These are phyloP conservation scores for Ruellia speciosa DNA, from an alignment of 305 asterid species.

Conservation along the genomic window DNA sequence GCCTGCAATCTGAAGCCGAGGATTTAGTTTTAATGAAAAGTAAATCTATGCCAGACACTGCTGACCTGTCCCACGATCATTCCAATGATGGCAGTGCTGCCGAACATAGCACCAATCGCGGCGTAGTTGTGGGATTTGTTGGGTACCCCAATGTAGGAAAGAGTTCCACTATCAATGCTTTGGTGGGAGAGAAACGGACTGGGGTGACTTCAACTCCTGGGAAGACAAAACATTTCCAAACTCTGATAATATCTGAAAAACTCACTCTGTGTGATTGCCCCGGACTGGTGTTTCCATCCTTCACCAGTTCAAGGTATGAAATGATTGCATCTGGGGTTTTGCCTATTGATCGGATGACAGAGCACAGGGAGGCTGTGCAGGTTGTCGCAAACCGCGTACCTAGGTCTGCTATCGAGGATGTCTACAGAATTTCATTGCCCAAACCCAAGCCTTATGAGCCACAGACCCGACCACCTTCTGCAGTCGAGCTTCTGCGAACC, in stretches of 20 bases:
- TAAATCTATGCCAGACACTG: constrained; percentile 24
- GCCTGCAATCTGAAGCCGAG: constrained; percentile 85
- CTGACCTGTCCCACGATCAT: constrained; percentile 23
- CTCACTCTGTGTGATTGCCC: constrained; percentile 99
- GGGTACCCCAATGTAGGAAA: constrained; percentile 98
- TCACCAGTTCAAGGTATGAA: constrained; percentile 86
- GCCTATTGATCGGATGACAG: constrained; percentile 88
- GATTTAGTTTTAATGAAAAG: constrained; percentile 53
- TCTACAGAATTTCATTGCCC: constrained; percentile 70
- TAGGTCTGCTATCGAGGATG: constrained; percentile 56
- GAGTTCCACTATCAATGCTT: constrained; percentile 93
- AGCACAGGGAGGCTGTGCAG: constrained; percentile 83
- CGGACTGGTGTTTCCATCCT: constrained; percentile 90
- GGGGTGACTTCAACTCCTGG: constrained; percentile 99
- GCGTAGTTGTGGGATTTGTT: constrained; percentile 82
- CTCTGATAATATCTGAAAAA: constrained; percentile 71
- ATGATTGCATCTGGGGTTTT: constrained; percentile 97
- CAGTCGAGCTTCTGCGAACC: constrained; percentile 62
- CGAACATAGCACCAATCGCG: constrained; percentile 21
- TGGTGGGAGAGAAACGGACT: constrained; percentile 82
- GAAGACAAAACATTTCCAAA: constrained; percentile 94
- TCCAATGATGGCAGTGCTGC: constrained; percentile 23
- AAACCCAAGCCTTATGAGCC: constrained; percentile 77
- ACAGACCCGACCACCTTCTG: constrained; percentile 65
- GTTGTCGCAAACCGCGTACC: constrained; percentile 84